Percentiles rank a stretch among this genome's conserved stretches.
phyloP scores from a whole-genome alignment of 106 monocot species.

The Acorus calamus region DNA sequence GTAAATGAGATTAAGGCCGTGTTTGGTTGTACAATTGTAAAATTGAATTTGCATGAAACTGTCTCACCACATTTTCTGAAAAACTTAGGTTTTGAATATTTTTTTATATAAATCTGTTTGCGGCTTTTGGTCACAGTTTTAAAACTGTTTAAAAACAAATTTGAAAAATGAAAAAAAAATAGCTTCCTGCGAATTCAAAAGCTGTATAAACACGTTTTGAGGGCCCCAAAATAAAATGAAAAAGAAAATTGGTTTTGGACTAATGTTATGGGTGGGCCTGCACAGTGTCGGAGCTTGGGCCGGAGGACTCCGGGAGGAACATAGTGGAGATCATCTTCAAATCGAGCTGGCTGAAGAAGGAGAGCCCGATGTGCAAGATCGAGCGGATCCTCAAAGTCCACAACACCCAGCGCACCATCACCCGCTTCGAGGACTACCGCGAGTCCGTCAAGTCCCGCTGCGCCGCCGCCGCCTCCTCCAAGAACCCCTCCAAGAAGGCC shows the following conservation, averaged over 20 bases:
- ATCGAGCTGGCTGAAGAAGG: constrained; percentile 79
- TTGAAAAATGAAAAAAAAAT: too few species aligned
- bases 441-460: constrained; percentile 41
- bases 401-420: constrained; percentile 63
- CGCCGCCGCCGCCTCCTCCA: background rate
- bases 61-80: too few species aligned
- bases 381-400: constrained; percentile 92
- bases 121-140: too few species aligned
- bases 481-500: constrained; percentile 5
- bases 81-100: too few species aligned
- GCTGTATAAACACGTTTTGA: too few species aligned
- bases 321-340: constrained; percentile 99
- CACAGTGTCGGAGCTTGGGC: constrained; percentile 81
- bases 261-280: background rate
- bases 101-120: too few species aligned
- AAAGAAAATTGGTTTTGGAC: background rate
- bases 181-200: too few species aligned
- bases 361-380: constrained; percentile 42
- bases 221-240: too few species aligned
- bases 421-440: constrained; percentile 91
- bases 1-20: too few species aligned
- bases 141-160: too few species aligned
- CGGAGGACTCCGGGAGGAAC: constrained; percentile 87
- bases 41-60: too few species aligned
- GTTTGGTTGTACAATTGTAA: too few species aligned